phyloP scores from a whole-genome alignment of 2,329 filamentous ascomycete genomes.

The Aspergillus oerlinghausenensis region DNA sequence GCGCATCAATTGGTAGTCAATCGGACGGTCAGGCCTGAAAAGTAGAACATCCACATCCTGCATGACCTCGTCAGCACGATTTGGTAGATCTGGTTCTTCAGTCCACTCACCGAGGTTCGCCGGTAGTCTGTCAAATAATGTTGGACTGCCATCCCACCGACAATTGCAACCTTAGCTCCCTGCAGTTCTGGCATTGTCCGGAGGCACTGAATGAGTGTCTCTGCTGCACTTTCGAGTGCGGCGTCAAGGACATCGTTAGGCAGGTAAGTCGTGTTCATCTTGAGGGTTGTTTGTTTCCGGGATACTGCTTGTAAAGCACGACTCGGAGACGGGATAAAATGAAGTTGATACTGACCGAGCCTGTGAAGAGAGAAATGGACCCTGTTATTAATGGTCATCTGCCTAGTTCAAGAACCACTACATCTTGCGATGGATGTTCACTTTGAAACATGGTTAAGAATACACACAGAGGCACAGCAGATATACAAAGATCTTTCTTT shows the following conservation, averaged over 20 bases:
- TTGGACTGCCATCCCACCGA: not conserved
- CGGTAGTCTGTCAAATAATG: not conserved
- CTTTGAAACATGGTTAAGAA: no score
- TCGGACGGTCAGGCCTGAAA: not conserved
- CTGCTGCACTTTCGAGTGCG: not conserved
- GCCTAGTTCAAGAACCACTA: no score
- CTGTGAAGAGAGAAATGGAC: no score
- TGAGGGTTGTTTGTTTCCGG: not conserved
- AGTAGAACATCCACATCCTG: not conserved
- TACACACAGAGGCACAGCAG: no score
- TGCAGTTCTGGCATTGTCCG: not conserved
- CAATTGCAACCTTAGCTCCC: not conserved
- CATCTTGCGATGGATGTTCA: no score
- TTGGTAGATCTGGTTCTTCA: not conserved
- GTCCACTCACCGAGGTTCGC: not conserved
- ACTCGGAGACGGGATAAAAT: no score
- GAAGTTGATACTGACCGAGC: no score
- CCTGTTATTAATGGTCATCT: no score
- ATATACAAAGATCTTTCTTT: no score
- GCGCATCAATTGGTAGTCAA: not conserved
- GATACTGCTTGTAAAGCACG: not conserved
- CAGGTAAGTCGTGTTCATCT: not conserved
- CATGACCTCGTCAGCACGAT: not conserved
- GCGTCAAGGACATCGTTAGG: not conserved
- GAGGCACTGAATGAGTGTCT: not conserved